Evolutionary conservation across 345 rosid species (phyloP).

Genomic region (Camelina sativa): DNA sequence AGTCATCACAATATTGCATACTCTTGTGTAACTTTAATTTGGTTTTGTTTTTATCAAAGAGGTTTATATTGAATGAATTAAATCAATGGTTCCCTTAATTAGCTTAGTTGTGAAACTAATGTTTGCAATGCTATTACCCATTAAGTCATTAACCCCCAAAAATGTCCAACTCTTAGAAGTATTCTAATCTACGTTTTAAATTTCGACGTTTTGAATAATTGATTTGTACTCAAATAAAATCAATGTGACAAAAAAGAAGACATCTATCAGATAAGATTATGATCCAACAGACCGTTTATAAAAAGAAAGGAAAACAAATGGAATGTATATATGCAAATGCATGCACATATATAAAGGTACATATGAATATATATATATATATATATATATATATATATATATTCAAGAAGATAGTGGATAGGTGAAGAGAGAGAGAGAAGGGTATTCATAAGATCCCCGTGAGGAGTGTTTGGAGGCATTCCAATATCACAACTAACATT

Average conservation of each 20-base stretch:
- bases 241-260: not conserved
- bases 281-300: not conserved
- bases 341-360: constrained; percentile 11
- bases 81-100: not conserved
- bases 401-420: constrained; percentile 15
- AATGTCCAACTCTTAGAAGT: not conserved
- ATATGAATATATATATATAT: not conserved
- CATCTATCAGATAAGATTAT: not conserved
- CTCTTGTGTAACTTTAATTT: not conserved
- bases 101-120: not conserved
- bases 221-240: not conserved
- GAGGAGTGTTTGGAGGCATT: constrained; percentile 62
- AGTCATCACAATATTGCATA: not conserved
- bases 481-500: constrained; percentile 51
- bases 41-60: not conserved
- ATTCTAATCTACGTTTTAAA: not conserved
- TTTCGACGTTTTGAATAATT: not conserved
- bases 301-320: not conserved
- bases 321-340: not conserved
- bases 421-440: constrained; percentile 29
- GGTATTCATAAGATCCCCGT: constrained; percentile 49
- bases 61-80: not conserved
- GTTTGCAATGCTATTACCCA: not conserved
- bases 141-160: not conserved
- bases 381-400: not conserved